Percentiles rank a stretch among this genome's conserved stretches.
Conservation (phyloP, 2,329 filamentous ascomycete species). For the Fusarium proliferatum region DNA sequence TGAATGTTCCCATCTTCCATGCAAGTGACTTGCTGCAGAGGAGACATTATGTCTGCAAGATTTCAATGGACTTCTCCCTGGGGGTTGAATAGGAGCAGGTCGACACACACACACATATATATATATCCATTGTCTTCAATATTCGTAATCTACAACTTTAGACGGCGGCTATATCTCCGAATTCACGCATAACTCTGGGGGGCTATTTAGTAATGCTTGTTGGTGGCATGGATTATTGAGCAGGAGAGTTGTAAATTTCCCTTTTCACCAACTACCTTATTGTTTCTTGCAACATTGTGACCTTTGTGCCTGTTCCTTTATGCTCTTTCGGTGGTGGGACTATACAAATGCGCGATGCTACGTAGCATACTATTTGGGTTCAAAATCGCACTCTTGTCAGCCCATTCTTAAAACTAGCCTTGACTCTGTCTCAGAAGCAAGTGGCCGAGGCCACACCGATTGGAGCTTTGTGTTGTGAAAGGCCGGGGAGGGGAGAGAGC, state of each 20-base stretch:
- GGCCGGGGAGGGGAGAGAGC: neutral
- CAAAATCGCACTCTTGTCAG: neutral
- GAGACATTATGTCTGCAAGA: neutral
- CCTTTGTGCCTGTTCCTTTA: neutral
- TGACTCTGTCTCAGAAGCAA: neutral
- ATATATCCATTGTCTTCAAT: neutral
- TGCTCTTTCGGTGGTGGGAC: neutral
- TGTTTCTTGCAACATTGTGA: neutral
- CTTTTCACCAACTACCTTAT: neutral
- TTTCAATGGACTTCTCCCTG: neutral
- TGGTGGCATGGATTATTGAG: neutral
- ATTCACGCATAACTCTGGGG: neutral
- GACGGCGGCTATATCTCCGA: neutral
- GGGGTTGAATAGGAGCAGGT: neutral
- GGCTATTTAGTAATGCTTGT: neutral
- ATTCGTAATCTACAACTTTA: neutral
- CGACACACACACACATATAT: neutral
- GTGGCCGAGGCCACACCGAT: conserved; percentile 7
- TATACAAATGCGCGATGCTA: conserved; percentile 12
- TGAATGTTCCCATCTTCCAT: neutral
- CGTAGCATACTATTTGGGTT: conserved; percentile 11
- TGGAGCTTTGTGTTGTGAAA: conserved; percentile 8
- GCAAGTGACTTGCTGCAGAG: conserved; percentile 3
- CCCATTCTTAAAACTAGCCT: conserved; percentile 8
- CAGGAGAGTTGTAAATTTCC: neutral